A percentile compares a stretch with the other conserved stretches of the same genome.
Conservation (phyloP, 768 basidiomycete genomes). For the Suillus subluteus region DNA sequence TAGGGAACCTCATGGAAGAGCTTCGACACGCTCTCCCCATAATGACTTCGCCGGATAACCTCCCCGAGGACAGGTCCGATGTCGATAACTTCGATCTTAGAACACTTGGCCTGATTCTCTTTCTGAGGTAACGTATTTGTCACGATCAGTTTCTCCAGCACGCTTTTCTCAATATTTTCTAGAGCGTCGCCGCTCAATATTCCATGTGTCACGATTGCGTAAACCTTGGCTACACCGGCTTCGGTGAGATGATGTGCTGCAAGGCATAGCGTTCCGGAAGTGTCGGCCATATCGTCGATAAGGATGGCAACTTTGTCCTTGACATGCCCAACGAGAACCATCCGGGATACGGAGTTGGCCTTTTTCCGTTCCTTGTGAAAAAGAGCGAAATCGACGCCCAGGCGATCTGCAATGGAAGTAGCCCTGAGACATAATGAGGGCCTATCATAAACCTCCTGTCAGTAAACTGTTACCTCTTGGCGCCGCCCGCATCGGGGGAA, state of each 20-base stretch:
- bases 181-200: constrained; percentile 92
- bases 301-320: constrained; percentile 91
- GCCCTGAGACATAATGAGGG: constrained; percentile 57
- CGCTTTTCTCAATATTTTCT: constrained; percentile 67
- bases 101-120: constrained; percentile 69
- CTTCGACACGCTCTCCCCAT: constrained; percentile 93
- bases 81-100: constrained; percentile 91
- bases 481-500: constrained; percentile 97
- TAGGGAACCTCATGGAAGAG: constrained; percentile 90
- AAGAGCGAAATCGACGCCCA: constrained; percentile 96
- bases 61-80: constrained; percentile 94
- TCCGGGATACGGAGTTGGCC: constrained; percentile 91
- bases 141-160: constrained; percentile 92
- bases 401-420: constrained; percentile 93
- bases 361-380: constrained; percentile 99
- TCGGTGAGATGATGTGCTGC: constrained; percentile 89
- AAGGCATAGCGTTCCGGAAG: constrained; percentile 91
- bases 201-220: constrained; percentile 95
- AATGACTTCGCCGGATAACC: constrained; percentile 94
- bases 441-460: neutral
- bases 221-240: constrained; percentile 84
- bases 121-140: constrained; percentile 97
- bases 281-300: constrained; percentile 99
- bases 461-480: constrained; percentile 73
- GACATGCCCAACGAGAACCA: constrained; percentile 95